These are phyloP conservation scores for Inonotus obliquus DNA, from an alignment of 1,284 basidiomycete species.

Conservation along the genomic window DNA sequence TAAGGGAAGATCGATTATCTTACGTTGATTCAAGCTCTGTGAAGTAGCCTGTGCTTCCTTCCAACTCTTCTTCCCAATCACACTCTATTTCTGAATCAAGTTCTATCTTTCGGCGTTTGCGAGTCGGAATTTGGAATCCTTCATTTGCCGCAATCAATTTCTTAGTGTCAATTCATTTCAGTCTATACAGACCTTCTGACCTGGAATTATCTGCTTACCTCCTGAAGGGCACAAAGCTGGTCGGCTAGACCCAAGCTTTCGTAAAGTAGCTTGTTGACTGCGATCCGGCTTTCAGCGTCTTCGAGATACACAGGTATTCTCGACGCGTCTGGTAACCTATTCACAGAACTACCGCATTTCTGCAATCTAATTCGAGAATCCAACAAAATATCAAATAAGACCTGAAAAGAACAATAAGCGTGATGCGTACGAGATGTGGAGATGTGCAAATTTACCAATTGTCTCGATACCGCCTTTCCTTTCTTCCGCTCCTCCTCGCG, in stretches of 20 bases:
- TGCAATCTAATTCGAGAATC: constrained; percentile 88
- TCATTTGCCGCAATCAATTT: constrained; percentile 45
- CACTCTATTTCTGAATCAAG: constrained; percentile 22
- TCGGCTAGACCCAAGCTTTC: constrained; percentile 58
- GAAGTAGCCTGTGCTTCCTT: constrained; percentile 40
- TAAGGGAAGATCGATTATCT: constrained; percentile 24
- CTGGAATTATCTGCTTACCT: constrained; percentile 34
- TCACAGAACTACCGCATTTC: constrained; percentile 65
- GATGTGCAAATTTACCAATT: constrained; percentile 56
- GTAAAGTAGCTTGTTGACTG: constrained; percentile 44
- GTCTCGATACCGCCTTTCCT: constrained; percentile 76
- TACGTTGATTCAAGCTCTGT: constrained; percentile 55
- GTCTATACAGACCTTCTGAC: not conserved
- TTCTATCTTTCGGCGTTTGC: constrained; percentile 52
- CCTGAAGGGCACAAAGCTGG: constrained; percentile 65
- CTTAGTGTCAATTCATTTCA: constrained; percentile 29
- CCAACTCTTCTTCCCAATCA: constrained; percentile 39
- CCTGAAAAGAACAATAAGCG: constrained; percentile 37
- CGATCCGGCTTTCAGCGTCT: constrained; percentile 23
- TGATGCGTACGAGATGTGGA: not conserved
- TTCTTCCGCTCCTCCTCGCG: constrained; percentile 67
- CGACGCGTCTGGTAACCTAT: constrained; percentile 50
- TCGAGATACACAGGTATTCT: constrained; percentile 24
- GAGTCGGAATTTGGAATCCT: constrained; percentile 43
- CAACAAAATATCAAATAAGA: constrained; percentile 78